A percentile compares a stretch with the other conserved stretches of the same genome.
Conservation (phyloP, 805 yeast genomes). For the Kuraishia molischiana region DNA sequence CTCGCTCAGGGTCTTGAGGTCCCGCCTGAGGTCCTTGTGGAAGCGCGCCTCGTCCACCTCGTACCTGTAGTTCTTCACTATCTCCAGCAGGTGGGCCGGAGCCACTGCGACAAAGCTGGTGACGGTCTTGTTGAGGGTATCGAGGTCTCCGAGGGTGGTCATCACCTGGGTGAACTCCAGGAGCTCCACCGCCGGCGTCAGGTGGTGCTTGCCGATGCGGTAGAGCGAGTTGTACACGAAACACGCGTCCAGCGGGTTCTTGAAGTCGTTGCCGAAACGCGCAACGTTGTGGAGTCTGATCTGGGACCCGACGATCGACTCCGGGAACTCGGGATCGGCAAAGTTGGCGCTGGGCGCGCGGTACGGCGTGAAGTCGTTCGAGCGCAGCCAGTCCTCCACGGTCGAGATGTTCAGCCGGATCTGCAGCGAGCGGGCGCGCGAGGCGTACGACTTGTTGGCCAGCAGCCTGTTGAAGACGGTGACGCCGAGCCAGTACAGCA, state of each 20-base stretch:
- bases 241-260: conserved; percentile 36
- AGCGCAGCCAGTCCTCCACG: conserved; percentile 88
- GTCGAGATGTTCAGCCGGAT: conserved; percentile 78
- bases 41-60: conserved; percentile 74
- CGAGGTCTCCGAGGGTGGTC: conserved; percentile 59
- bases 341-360: conserved; percentile 15
- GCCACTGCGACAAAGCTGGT: conserved; percentile 48
- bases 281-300: conserved; percentile 17
- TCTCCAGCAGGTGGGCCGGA: conserved; percentile 59
- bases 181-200: conserved; percentile 67
- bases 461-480: conserved; percentile 66
- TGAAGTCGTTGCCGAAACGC: conserved; percentile 16
- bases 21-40: conserved; percentile 38
- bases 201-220: conserved; percentile 54
- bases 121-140: conserved; percentile 44
- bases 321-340: conserved; percentile 21
- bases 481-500: conserved; percentile 69
- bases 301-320: conserved; percentile 15
- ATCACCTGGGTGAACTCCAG: conserved; percentile 89
- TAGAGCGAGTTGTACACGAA: conserved; percentile 59
- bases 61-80: conserved; percentile 68
- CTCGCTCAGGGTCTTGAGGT: conserved; percentile 23
- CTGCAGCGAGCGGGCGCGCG: conserved; percentile 83
- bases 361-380: conserved; percentile 43
- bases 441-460: conserved; percentile 55